These are phyloP conservation scores for Phaseolus lunatus DNA, from an alignment of 306 rosid species.

Conservation along the genomic window DNA sequence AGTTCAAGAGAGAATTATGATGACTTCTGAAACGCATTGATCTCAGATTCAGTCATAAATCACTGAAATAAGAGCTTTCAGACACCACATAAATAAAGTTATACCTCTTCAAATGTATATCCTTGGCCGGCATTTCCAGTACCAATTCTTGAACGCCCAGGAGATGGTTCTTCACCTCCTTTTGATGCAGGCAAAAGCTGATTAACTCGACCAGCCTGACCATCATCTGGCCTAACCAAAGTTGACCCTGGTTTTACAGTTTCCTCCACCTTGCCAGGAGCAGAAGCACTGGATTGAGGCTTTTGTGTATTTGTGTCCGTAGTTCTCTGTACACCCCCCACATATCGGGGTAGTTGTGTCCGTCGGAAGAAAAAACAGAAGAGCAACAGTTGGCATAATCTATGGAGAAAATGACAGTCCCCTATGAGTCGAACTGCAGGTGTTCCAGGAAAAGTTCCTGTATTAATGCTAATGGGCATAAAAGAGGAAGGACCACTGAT, in stretches of 20 bases:
- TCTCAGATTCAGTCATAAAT: conserved; percentile 33
- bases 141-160: conserved; percentile 80
- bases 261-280: conserved; percentile 81
- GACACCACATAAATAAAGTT: conserved; percentile 1
- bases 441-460: conserved; percentile 96
- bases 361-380: conserved; percentile 97
- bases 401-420: conserved; percentile 95
- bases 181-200: conserved; percentile 68
- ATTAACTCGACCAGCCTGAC: conserved; percentile 69
- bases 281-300: conserved; percentile 66
- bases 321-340: conserved; percentile 64
- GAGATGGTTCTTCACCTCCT: conserved; percentile 80
- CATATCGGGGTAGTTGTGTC: conserved; percentile 70
- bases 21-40: conserved; percentile 8
- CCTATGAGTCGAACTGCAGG: conserved; percentile 97
- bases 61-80: conserved; percentile 35
- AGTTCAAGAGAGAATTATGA: conserved; percentile 32
- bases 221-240: conserved; percentile 70
- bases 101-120: conserved; percentile 93
- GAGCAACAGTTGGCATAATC: conserved; percentile 90
- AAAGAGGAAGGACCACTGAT: conserved; percentile 85
- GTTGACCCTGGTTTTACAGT: conserved; percentile 64
- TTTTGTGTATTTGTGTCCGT: conserved; percentile 73
- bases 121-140: conserved; percentile 98
- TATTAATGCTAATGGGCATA: conserved; percentile 92